Evolutionary conservation across 2,329 filamentous ascomycete species (phyloP), one percentile per base, ranked within the genome.

Genomic region (Cladosporium sphaerospermum): DNA sequence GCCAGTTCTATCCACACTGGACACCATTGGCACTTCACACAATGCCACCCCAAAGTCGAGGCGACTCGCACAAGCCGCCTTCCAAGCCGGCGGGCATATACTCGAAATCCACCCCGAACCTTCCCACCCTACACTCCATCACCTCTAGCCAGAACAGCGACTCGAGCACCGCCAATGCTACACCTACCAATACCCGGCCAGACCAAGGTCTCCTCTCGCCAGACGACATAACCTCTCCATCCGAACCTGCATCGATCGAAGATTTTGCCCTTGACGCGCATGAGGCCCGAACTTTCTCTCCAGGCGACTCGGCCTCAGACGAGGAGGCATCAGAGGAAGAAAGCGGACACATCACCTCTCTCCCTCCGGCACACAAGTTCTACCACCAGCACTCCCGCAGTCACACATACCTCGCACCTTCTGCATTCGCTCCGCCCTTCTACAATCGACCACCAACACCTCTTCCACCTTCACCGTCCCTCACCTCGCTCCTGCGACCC

Each of bases 371-470:
- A 31, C 74, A 69, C 31, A 69, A 74, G 32, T 71, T 69, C 57
- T 72, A 71, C 54, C 71, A 70, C 62, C 47, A 50, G 43, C 65
- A 64, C 56, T 75, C 70, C 3, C 69, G 70, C 42, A 74, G 73
- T 18, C 69, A 76, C 45, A 72, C 68, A n/a, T 70, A 75, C 36
- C 69, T 77, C 2, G 65, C 67, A 1, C 71, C 67, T 11, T 61
- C 62, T 9, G 62, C 67, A 58, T 87, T 85, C 68, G 81, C 79
- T 9, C 93, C 93, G 23, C 93, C 93, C 13, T 97, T 97, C 76
- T 99, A 99, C 76, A 95, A 95, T 59, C 84, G 92, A 3, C 93
- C 93, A n/a, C 93, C 93, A 0, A 96, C 90, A 2, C 92, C 93
- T 3, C 78, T 97, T 0, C 93, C 93, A 0, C 92, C 92, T 0